Conservation (phyloP, 2,329 filamentous ascomycete species). For the Exophiala aquamarina region DNA sequence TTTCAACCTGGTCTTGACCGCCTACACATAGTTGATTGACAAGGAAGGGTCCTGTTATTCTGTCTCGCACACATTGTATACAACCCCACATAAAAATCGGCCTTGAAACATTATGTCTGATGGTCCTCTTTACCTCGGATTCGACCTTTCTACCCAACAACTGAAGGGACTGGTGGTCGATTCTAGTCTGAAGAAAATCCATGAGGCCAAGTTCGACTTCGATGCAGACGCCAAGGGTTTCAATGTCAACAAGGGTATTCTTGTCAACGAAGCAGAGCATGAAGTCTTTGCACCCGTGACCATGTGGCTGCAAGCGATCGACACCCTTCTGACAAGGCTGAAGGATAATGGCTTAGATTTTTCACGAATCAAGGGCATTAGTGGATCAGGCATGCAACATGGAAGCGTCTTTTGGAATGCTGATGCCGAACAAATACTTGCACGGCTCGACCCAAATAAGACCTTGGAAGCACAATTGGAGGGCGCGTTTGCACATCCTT, state of each 20-base stretch:
- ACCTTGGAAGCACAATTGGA: constrained; percentile 71
- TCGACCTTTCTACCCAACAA: constrained; percentile 96
- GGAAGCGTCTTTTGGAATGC: constrained; percentile 92
- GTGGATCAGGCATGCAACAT: constrained; percentile 94
- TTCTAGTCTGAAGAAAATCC: constrained; percentile 74
- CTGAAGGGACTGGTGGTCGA: constrained; percentile 89
- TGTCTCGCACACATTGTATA: too few relatives aligned
- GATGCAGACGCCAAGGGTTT: constrained; percentile 80
- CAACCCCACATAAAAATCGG: neutral
- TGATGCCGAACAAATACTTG: constrained; percentile 66
- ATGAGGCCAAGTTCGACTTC: constrained; percentile 92
- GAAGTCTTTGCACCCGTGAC: constrained; percentile 92
- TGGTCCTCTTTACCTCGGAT: constrained; percentile 77
- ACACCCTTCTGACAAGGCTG: constrained; percentile 76
- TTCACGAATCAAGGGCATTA: constrained; percentile 73
- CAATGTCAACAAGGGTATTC: constrained; percentile 82
- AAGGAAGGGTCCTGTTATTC: too few relatives aligned
- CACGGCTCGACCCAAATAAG: constrained; percentile 58
- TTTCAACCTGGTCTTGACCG: neutral
- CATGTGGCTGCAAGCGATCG: constrained; percentile 91
- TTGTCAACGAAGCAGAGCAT: constrained; percentile 75
- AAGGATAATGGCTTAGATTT: constrained; percentile 71
- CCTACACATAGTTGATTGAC: neutral
- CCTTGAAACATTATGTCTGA: constrained; percentile 37
- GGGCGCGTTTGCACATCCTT: constrained; percentile 75